These are phyloP conservation scores for Penicillium turbatum DNA, from an alignment of 495 filamentous ascomycete genomes.

Conservation along the genomic window DNA sequence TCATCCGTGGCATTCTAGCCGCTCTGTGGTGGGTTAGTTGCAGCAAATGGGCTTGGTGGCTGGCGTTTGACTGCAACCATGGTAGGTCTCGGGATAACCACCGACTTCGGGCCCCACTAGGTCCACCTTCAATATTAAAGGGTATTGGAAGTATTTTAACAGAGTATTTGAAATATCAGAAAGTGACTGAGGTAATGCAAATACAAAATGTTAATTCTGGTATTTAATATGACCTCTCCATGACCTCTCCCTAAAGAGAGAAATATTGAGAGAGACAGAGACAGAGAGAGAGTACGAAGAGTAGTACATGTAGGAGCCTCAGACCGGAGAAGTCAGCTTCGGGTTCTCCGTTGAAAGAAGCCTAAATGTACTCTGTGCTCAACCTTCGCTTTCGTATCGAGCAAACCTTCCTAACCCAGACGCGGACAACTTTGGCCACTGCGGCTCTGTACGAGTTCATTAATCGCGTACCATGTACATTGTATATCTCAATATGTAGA, in stretches of 20 bases:
- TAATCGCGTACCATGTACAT: neutral
- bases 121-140: no score
- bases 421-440: neutral
- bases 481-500: no score
- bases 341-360: neutral
- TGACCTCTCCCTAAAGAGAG: no score
- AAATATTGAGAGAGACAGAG: no score
- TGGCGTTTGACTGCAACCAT: conserved; percentile 20
- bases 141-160: no score
- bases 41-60: conserved; percentile 17
- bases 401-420: neutral
- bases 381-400: no score
- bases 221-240: no score
- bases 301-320: neutral
- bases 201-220: no score
- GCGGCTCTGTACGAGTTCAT: neutral
- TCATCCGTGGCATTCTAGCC: conserved; percentile 4
- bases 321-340: neutral
- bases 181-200: no score
- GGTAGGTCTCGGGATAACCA: conserved; percentile 20
- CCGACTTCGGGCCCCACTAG: conserved; percentile 19
- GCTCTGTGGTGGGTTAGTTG: conserved; percentile 17
- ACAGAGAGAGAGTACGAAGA: no score
- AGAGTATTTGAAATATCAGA: no score
- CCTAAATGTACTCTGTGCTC: neutral